A percentile compares a stretch with the other conserved stretches of the same genome.
Evolutionary conservation across 768 basidiomycete species (phyloP).

Genomic region (Boletus barrowsii): DNA sequence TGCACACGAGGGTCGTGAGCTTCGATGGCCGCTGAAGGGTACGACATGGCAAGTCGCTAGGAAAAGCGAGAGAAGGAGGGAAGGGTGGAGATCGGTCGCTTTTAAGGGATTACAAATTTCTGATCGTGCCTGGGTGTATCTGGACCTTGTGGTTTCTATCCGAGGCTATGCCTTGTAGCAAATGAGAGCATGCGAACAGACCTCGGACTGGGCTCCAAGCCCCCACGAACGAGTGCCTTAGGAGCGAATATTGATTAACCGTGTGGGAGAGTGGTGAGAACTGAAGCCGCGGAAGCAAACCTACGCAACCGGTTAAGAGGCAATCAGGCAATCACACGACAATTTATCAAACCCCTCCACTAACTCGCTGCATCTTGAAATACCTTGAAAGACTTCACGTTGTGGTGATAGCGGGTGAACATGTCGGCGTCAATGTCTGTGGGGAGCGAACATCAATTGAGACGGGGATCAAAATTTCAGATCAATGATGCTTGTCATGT

Average conservation of each 20-base stretch:
- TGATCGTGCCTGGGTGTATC: neutral
- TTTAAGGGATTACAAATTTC: constrained; percentile 2
- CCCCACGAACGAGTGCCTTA: neutral
- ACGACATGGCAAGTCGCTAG: constrained; percentile 16
- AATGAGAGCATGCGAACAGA: neutral
- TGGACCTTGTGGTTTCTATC: neutral
- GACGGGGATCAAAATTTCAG: too few relatives aligned
- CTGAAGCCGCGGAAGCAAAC: too few relatives aligned
- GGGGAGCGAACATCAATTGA: too few relatives aligned
- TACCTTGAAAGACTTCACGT: too few relatives aligned
- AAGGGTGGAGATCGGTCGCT: neutral
- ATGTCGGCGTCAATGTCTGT: too few relatives aligned
- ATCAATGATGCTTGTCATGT: too few relatives aligned
- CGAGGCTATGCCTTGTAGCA: neutral
- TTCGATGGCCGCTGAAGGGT: constrained; percentile 17
- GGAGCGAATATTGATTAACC: neutral
- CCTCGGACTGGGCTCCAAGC: neutral
- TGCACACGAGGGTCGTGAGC: constrained; percentile 17
- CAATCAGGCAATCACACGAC: too few relatives aligned
- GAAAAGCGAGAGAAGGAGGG: neutral
- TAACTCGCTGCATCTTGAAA: too few relatives aligned
- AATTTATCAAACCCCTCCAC: too few relatives aligned
- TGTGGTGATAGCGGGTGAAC: too few relatives aligned
- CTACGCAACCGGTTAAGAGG: too few relatives aligned
- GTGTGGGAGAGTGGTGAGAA: too few relatives aligned